These are phyloP conservation scores for Suillus brevipes DNA, from an alignment of 768 basidiomycete genomes.

Conservation along the genomic window DNA sequence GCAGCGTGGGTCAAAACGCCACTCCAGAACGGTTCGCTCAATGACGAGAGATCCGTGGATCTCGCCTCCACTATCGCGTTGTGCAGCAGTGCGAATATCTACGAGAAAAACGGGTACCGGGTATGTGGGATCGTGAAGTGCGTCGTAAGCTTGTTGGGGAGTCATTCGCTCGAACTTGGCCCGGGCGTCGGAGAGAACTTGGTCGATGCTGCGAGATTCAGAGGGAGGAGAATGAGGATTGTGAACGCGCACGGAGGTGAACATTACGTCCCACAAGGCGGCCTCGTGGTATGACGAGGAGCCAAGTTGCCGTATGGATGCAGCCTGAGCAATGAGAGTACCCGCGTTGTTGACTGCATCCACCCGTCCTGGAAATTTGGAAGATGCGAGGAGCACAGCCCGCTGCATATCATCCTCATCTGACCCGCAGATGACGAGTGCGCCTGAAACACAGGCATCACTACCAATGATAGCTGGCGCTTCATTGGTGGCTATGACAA, in stretches of 20 bases:
- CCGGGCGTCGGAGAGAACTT: conserved; percentile 58
- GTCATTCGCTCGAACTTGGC: conserved; percentile 64
- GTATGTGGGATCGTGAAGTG: conserved; percentile 53
- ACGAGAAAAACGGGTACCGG: conserved; percentile 71
- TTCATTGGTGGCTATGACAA: conserved; percentile 54
- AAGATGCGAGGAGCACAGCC: conserved; percentile 61
- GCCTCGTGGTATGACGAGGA: conserved; percentile 55
- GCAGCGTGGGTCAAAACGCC: conserved; percentile 75
- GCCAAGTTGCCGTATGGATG: conserved; percentile 53
- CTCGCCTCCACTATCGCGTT: conserved; percentile 56
- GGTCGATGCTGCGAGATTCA: conserved; percentile 58
- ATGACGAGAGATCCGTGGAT: conserved; percentile 69
- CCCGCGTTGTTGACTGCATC: conserved; percentile 37
- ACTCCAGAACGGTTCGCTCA: conserved; percentile 77
- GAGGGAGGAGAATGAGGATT: conserved; percentile 65
- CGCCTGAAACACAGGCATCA: conserved; percentile 30
- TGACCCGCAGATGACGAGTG: conserved; percentile 60
- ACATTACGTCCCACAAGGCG: conserved; percentile 68
- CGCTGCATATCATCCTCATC: conserved; percentile 58
- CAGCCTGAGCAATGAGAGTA: conserved; percentile 35
- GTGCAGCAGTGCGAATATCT: conserved; percentile 68
- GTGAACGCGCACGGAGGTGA: conserved; percentile 56
- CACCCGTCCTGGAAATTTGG: conserved; percentile 69
- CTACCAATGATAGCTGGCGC: conserved; percentile 20
- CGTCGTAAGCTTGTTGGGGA: conserved; percentile 57